Evolutionary conservation across 768 basidiomycete species (phyloP).

Genomic region (Pleurotus djamor): DNA sequence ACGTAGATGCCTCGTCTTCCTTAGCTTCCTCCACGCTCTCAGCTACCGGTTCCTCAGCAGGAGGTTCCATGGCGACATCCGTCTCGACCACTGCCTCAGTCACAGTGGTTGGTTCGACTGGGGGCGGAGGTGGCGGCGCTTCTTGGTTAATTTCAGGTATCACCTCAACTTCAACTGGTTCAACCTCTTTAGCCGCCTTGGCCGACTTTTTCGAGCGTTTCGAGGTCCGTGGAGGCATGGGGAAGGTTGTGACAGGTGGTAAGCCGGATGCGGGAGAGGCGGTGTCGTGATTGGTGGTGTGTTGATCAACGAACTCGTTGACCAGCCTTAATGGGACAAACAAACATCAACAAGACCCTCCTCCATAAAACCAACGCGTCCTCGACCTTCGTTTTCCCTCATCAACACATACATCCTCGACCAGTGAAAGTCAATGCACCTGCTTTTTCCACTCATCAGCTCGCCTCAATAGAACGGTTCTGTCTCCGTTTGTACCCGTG

Average conservation of each 20-base stretch:
- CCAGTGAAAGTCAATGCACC: no score
- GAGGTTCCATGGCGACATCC: background rate
- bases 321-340: no score
- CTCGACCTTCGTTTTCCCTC: no score
- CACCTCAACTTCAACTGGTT: background rate
- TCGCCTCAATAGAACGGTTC: no score
- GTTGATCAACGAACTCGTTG: no score
- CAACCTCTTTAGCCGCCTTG: background rate
- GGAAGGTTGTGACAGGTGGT: no score
- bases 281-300: background rate
- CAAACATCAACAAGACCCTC: no score
- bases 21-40: constrained; percentile 16
- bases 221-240: background rate
- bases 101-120: background rate
- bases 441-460: no score
- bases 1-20: background rate
- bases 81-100: background rate
- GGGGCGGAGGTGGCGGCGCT: background rate
- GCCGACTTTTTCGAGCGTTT: constrained; percentile 1
- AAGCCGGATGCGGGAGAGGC: background rate
- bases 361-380: no score
- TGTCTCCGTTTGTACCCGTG: no score
- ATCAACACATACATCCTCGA: no score
- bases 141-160: background rate
- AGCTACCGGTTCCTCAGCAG: constrained; percentile 2